Evolutionary conservation across 768 basidiomycete species (phyloP), one percentile per base, ranked within the genome.

Genomic region (Suillus ampliporus): DNA sequence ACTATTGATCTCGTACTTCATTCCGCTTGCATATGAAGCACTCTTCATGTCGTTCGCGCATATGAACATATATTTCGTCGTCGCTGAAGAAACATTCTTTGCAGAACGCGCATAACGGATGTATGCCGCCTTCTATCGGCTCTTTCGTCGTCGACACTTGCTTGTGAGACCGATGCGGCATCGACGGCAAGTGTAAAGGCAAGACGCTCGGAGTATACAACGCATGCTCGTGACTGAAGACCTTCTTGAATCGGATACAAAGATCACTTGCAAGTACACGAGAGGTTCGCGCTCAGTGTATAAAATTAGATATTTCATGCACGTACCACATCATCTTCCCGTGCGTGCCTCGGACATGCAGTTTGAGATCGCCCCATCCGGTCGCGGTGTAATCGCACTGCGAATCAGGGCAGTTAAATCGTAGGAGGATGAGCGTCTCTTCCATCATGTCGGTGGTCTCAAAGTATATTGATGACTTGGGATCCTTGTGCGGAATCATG

Each of bases 401-500:
- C 0, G 84, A 69, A 67, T 92, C 91, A 0, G 97, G 94, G 70
- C 97, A 99, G 72, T 97, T 99, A 83, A 94, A 99, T 2, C 95
- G 87, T 13, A 99, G 87, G 19, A 99, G 83, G 7, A 96, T 83
- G 28, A 98, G 81, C 0, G 94, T 93, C 41, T 96, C 94, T 67
- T 98, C 94, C 93, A 97, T 97, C 89, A 94, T 94, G 69, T 91
- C 95, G 69, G 84, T 85, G 28, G 89, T 91, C 81, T 98, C 95
- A 69, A 99, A 99, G 57, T 81, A 86, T 47, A 97, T 89, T 8
- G 83, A 82, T 11, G 98, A 81, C 74, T 90, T 91, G 0, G 80
- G 51, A 70, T 95, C 93, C 65, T 88, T 90, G 78, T 81, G 86
- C 0, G 84, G 82, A 37, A 88, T 87, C 5, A 70, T 63, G 4